Conservation (phyloP, 495 filamentous ascomycete genomes). For the Collariella sp. region DNA sequence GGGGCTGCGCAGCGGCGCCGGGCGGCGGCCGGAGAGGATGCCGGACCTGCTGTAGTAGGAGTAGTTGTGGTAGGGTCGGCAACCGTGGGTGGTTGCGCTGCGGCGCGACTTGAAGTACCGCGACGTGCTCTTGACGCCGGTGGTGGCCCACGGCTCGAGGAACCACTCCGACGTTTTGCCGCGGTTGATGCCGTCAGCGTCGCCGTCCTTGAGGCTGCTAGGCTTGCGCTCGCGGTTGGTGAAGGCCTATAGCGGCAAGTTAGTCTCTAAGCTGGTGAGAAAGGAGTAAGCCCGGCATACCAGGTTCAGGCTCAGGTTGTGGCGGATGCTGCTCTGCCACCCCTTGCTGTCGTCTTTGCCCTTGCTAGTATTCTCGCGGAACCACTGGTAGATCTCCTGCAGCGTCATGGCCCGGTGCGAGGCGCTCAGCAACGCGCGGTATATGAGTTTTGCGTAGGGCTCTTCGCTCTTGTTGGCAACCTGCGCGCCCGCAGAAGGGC, state of each 20-base stretch:
- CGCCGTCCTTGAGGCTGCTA: constrained; percentile 7
- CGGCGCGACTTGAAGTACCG: constrained; percentile 35
- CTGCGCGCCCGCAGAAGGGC: neutral
- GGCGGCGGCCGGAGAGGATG: neutral
- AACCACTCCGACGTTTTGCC: constrained; percentile 36
- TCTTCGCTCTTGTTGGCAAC: constrained; percentile 34
- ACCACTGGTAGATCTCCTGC: constrained; percentile 87
- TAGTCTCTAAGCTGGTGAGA: neutral
- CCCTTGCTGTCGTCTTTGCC: constrained; percentile 60
- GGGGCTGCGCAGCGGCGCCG: neutral
- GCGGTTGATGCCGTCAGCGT: neutral
- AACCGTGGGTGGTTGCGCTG: constrained; percentile 3
- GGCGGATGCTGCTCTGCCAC: constrained; percentile 95
- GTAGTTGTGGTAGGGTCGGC: neutral
- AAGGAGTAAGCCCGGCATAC: constrained; percentile 41
- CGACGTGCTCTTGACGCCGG: constrained; percentile 41
- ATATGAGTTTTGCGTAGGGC: constrained; percentile 82
- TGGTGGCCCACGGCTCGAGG: constrained; percentile 32
- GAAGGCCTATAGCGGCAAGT: constrained; percentile 30
- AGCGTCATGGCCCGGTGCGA: constrained; percentile 62
- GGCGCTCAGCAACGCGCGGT: constrained; percentile 57
- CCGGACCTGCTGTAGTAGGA: too few relatives aligned
- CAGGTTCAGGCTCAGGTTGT: constrained; percentile 94
- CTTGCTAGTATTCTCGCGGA: constrained; percentile 71
- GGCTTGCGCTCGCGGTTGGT: constrained; percentile 31